A percentile compares a stretch with the other conserved stretches of the same genome.
Evolutionary conservation across 208 protist genomes (phyloP).

Genomic region (Acanthamoeba lenticulata): DNA sequence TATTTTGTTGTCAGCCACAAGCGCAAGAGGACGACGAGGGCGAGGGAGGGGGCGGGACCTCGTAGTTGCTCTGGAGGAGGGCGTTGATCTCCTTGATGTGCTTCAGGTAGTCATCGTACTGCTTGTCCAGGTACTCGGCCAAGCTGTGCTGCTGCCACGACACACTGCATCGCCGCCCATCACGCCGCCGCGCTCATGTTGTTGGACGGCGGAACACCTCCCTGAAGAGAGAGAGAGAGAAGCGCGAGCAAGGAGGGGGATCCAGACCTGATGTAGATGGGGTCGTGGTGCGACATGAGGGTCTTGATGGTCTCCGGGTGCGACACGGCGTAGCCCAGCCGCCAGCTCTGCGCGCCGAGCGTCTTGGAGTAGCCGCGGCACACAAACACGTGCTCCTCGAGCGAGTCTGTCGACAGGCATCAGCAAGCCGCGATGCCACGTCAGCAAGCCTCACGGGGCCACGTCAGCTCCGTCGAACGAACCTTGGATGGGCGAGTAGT

Average conservation of each 20-base stretch:
- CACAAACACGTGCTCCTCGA: conserved; percentile 51
- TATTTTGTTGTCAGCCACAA: background rate
- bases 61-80: conserved; percentile 58
- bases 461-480: background rate
- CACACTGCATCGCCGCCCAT: background rate
- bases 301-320: conserved; percentile 34
- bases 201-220: no score
- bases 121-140: conserved; percentile 31
- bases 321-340: conserved; percentile 42
- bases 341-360: conserved; percentile 61
- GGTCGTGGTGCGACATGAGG: conserved; percentile 57
- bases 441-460: background rate
- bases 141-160: background rate
- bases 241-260: background rate
- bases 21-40: background rate
- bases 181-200: no score
- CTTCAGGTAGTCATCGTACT: conserved; percentile 48
- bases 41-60: background rate
- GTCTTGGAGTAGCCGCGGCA: conserved; percentile 62
- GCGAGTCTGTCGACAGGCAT: background rate
- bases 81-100: conserved; percentile 51
- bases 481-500: background rate
- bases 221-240: background rate
- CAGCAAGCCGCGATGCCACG: no score
- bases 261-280: conserved; percentile 58